Evolutionary conservation across 257 asterid genomes (phyloP), one percentile per base, ranked within the genome.

Genomic region (Ophiorrhiza pumila): DNA sequence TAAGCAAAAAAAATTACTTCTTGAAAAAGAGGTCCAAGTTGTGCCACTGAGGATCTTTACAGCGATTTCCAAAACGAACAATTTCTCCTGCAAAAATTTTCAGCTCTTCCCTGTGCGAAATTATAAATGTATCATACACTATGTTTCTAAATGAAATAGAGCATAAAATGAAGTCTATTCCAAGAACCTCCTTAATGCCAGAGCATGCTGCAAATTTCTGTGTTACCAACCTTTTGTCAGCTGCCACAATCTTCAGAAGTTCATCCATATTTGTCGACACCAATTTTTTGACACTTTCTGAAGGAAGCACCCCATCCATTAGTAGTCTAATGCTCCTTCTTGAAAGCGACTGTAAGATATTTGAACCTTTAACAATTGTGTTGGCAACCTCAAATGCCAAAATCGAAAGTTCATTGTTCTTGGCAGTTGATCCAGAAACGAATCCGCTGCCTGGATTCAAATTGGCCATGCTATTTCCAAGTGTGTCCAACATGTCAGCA

Each of bases 11-110:
- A 66, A 50, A 18, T 85, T 89, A 91, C 97, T 89, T 91, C 80
- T 86, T 92, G 74, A 91, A 89, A 80, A 79, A 91, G 41, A 87
- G 90, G 80, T 86, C 91, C 89, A 91, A 84, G 81, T 89, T 80
- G 76, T 91, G 97, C 97, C 96, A 91, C 81, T 91, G 97, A 78
- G 96, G 81, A 80, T 89, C 96, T 82, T 87, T 91, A 83, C 97
- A 91, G 34, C 87, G 89, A 82, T 89, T 86, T 57, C 97, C 97
- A 76, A 91, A 91, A 57, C 97, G 94, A 65, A 91, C 84, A 23
- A 91, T 88, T 85, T 91, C 97, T 79, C 88, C 93, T 2, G 89
- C 63, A 64, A 91, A 89, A 74, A 89, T 76, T 74, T 84, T 85
- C 75, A 91, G 86, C 87, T 91, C 97, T 75, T 89, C 94, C 83